These are phyloP conservation scores for Poronia punctata DNA, from an alignment of 495 filamentous ascomycete species.

Conservation along the genomic window DNA sequence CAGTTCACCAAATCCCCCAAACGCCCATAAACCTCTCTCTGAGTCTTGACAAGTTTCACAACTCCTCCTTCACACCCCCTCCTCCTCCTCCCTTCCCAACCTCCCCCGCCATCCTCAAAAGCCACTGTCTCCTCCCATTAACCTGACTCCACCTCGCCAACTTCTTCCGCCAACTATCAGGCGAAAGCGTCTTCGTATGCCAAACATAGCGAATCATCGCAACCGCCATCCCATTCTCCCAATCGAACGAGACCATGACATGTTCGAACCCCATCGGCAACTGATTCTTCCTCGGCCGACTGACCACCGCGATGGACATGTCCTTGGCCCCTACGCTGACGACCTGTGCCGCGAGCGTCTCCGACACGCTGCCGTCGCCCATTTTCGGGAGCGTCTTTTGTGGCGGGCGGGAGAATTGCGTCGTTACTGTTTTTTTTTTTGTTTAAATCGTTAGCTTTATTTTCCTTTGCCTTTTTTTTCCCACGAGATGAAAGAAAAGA, in stretches of 20 bases:
- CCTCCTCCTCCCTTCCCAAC: constrained; percentile 35
- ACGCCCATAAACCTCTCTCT: no score
- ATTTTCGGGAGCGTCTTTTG: constrained; percentile 3
- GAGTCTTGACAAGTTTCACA: no score
- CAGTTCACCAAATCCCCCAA: no score
- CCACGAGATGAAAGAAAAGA: background rate
- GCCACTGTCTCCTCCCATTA: constrained; percentile 8
- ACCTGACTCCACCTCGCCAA: constrained; percentile 9
- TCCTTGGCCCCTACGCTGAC: constrained; percentile 10
- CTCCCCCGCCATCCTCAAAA: constrained; percentile 3
- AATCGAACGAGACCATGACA: constrained; percentile 7
- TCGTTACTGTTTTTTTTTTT: constrained; percentile 2
- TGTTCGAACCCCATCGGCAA: constrained; percentile 9
- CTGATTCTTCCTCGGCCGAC: constrained; percentile 8
- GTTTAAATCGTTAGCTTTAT: no score
- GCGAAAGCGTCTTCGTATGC: constrained; percentile 7
- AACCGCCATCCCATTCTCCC: constrained; percentile 3
- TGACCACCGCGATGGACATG: constrained; percentile 8
- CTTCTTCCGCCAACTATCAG: constrained; percentile 5
- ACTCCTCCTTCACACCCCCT: constrained; percentile 19
- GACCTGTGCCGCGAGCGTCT: constrained; percentile 6
- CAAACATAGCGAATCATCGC: constrained; percentile 10
- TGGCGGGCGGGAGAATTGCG: constrained; percentile 4
- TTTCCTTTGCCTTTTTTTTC: background rate
- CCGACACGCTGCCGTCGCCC: constrained; percentile 6